Evolutionary conservation across 2,329 filamentous ascomycete species (phyloP), one percentile per base, ranked within the genome.

Genomic region (Fusarium austroafricanum): DNA sequence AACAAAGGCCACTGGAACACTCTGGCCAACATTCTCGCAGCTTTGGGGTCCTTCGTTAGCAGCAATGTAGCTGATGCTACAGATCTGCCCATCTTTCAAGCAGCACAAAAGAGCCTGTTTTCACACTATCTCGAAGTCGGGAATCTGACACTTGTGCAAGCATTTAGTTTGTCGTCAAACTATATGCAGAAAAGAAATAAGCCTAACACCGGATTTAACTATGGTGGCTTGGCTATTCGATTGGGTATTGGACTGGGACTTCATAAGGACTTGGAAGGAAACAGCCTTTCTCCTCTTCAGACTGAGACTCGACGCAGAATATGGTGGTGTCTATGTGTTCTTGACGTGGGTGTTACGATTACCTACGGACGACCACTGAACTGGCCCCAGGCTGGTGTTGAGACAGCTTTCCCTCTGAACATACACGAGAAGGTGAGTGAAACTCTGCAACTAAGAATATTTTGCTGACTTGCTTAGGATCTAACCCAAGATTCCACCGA

Each of bases 171-270:
- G 28, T 54, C 51, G 5, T 60, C 50, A 1, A 68, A 54, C 10
- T 65, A 65, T 4, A 54, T 65, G 46, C 65, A 68, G 3, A 68
- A 68, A 18, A 26, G 65, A 4, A 65, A 68, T 11, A 68, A 68
- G 5, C 65, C 65, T 0, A 68, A 68, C 2, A 61, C 60, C 0
- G 65, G 65, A 0, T 68, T 56, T 10, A 68, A 68, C 38, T 68
- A 61, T 10, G 55, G 40, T 3, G 65, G 65, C 1, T 9, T 68
- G 3, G 65, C 65, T 17, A 59, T 61, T 1, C 40, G 65, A 10
- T 10, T 68, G 4, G 65, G 55, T 0, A 57, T 68, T 1, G 55
- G 65, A 0, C 12, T 68, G 3, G 65, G 65, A 3, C 59, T 68
- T 10, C 65, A 68, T 5, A 61, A 61, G 9, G 65, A 68, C 15